Conservation (phyloP, 1,139 yeast species). For the Hansenula sp. region DNA sequence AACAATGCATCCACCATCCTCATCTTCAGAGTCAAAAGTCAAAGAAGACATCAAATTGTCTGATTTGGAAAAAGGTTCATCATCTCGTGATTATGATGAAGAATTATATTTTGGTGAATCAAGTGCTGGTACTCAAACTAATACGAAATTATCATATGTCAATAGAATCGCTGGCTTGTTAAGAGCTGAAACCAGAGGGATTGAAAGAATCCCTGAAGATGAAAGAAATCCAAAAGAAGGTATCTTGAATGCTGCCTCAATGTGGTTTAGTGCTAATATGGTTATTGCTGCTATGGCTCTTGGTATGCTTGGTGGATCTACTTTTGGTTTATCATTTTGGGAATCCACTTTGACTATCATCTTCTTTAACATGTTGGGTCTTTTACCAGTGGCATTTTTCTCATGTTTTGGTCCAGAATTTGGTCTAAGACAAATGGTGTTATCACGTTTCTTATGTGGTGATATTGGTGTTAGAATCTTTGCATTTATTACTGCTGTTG, state of each 20-base stretch:
- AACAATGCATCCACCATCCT: background rate
- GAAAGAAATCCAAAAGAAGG: conserved; percentile 49
- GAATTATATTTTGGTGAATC: conserved; percentile 10
- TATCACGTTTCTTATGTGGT: conserved; percentile 78
- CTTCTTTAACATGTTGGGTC: conserved; percentile 73
- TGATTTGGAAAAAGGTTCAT: conserved; percentile 20
- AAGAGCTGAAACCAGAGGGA: conserved; percentile 44
- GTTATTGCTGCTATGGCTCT: conserved; percentile 81
- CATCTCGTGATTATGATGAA: conserved; percentile 10
- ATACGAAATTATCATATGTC: conserved; percentile 20
- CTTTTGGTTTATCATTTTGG: conserved; percentile 56
- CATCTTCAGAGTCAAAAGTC: background rate
- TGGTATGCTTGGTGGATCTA: conserved; percentile 65
- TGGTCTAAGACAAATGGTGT: conserved; percentile 85
- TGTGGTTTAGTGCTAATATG: conserved; percentile 93
- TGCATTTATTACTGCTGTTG: conserved; percentile 72
- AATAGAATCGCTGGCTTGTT: conserved; percentile 31
- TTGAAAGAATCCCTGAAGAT: conserved; percentile 42
- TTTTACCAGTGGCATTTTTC: conserved; percentile 75
- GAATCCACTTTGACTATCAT: conserved; percentile 58
- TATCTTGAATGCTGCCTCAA: conserved; percentile 67
- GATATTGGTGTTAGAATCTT: conserved; percentile 72
- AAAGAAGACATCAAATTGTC: conserved; percentile 13
- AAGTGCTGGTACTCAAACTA: conserved; percentile 16
- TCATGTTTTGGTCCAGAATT: conserved; percentile 80